Evolutionary conservation across 2,329 filamentous ascomycete genomes (phyloP).

Genomic region (Sporothrix euskadiensis): DNA sequence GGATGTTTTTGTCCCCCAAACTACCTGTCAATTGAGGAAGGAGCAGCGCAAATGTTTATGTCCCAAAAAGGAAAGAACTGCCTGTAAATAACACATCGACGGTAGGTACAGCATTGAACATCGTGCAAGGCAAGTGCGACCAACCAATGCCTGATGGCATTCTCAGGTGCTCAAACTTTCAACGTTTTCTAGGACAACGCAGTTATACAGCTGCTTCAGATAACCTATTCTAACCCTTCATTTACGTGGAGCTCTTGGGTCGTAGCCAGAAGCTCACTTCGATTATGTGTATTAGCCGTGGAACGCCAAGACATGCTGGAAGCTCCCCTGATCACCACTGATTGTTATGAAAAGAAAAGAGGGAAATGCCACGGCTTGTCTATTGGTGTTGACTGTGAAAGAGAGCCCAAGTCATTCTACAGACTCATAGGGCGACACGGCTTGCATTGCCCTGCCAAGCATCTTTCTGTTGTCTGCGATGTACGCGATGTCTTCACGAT

Average conservation of each 20-base stretch:
- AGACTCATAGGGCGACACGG: too few species aligned
- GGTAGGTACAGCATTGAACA: neutral
- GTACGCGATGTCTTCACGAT: conserved; percentile 15
- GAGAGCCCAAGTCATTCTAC: too few species aligned
- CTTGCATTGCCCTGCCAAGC: conserved; percentile 12
- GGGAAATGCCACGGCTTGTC: neutral
- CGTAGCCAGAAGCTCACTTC: neutral
- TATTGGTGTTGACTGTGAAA: too few species aligned
- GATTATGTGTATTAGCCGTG: neutral
- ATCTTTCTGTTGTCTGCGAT: neutral
- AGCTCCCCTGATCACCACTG: conserved; percentile 18
- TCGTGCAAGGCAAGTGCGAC: neutral
- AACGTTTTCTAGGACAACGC: too few species aligned
- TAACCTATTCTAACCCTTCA: conserved; percentile 18
- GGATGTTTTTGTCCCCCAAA: neutral
- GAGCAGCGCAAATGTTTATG: neutral
- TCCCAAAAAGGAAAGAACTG: neutral
- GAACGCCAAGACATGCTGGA: conserved; percentile 18
- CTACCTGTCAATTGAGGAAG: neutral
- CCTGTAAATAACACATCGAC: neutral
- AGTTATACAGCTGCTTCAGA: neutral
- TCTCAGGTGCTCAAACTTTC: neutral
- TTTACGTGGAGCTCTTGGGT: neutral
- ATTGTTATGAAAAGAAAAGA: neutral
- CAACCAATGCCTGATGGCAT: neutral